Evolutionary conservation across 2,329 filamentous ascomycete species (phyloP).

Genomic region (Colletotrichum echinochloae): DNA sequence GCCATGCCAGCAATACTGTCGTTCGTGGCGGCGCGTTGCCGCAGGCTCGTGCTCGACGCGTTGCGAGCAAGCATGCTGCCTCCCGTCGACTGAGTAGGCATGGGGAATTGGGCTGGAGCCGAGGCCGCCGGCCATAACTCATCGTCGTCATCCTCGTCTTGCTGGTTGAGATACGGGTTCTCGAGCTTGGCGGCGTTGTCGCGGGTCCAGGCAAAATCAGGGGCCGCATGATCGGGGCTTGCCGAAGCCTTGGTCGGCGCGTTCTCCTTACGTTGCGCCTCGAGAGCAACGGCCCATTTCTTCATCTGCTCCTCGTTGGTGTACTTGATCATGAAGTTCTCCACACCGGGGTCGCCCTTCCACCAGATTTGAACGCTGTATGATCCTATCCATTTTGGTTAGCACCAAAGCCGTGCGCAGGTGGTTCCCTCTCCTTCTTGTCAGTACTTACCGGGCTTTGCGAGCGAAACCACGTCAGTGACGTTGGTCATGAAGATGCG

Average conservation of each 20-base stretch:
- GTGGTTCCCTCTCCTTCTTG: too few species aligned
- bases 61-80: slow-evolving; percentile 68
- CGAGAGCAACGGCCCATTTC: slow-evolving; percentile 87
- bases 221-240: slow-evolving; percentile 65
- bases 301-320: slow-evolving; percentile 91
- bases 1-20: slow-evolving; percentile 72
- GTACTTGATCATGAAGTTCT: slow-evolving; percentile 97
- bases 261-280: slow-evolving; percentile 77
- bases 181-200: slow-evolving; percentile 74
- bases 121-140: slow-evolving; percentile 55
- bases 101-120: slow-evolving; percentile 52
- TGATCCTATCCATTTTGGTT: slow-evolving; percentile 70
- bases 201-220: slow-evolving; percentile 85
- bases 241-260: slow-evolving; percentile 61
- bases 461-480: slow-evolving; percentile 88
- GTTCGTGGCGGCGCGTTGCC: slow-evolving; percentile 80
- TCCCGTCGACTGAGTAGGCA: slow-evolving; percentile 49
- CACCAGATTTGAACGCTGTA: slow-evolving; percentile 98
- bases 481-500: slow-evolving; percentile 99
- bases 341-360: slow-evolving; percentile 95
- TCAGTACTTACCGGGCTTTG: slow-evolving; percentile 84
- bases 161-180: slow-evolving; percentile 82
- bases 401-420: neutral
- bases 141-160: slow-evolving; percentile 72
- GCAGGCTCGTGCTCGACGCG: slow-evolving; percentile 79